These are phyloP conservation scores for Macadamia tetraphylla DNA, from an alignment of 164 flowering plant genomes.

Conservation along the genomic window DNA sequence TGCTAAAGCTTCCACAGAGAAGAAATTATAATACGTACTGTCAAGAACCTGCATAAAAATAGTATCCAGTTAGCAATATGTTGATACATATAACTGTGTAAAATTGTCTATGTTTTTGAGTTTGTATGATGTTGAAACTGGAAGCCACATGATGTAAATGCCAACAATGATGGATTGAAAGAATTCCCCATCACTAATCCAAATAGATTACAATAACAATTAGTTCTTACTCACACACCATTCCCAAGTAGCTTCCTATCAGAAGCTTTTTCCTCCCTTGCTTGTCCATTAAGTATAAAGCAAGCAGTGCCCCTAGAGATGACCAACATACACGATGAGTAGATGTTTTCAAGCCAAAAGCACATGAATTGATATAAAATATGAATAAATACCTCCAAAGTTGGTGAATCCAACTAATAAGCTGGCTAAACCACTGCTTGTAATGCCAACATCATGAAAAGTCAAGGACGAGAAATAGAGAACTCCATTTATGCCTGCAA, in stretches of 20 bases:
- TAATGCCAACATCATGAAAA: slow-evolving; percentile 68
- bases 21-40: neutral
- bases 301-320: slow-evolving; percentile 60
- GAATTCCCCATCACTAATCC: slow-evolving; percentile 1
- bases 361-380: neutral
- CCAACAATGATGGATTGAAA: neutral
- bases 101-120: neutral
- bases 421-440: slow-evolving; percentile 61
- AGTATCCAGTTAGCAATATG: too few relatives aligned
- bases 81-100: too few relatives aligned
- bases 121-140: neutral
- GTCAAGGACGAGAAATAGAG: slow-evolving; percentile 82
- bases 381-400: slow-evolving; percentile 50
- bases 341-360: slow-evolving; percentile 1
- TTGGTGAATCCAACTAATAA: slow-evolving; percentile 64
- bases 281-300: slow-evolving; percentile 60
- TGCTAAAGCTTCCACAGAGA: too few relatives aligned
- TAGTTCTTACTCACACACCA: slow-evolving; percentile 43
- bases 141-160: neutral
- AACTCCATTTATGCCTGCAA: slow-evolving; percentile 88
- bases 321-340: slow-evolving; percentile 12
- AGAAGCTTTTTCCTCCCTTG: slow-evolving; percentile 75
- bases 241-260: slow-evolving; percentile 84
- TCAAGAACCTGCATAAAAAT: neutral
- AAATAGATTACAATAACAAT: neutral